Base-by-base conservation (phyloP, 805 yeast species). In the Yarrowia alimentaria region DNA sequence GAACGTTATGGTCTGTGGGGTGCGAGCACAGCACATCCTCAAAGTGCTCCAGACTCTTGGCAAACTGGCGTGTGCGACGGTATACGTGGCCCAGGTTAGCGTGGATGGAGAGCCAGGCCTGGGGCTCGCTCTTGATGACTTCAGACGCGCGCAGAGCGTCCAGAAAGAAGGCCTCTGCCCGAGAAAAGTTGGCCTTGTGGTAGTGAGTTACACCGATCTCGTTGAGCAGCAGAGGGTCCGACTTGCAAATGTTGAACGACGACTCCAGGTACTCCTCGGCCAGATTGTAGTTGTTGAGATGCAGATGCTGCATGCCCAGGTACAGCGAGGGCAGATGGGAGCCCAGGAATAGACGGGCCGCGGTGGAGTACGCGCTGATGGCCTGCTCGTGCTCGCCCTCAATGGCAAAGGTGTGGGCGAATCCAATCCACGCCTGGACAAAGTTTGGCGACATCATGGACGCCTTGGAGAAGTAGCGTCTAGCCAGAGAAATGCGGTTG, bases 361-460 rank as follows among this genome's bases (percentile, higher is more conserved):
- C 97, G 10, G 95, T 90, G 1, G 98, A 90, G 66, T 90, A 93
- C 0, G 98, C 98, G 52, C 96, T 84, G 17, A 93, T 84, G 1
- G 98, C 98, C 66, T 93, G 98, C 64, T 93, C 99, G 64, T 93
- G 97, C 66, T 93, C 99, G n/a, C 96, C 95, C 64, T 93, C 99
- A 3, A 86, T 83, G 0, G 96, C 96, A 76, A 90, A 93, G 0
- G 98, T 90, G 61, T 91, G 98, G 1, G 98, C 98, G 69, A 93
- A 93, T 2, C 97, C 99, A 25, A 93, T 81, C 99, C 99, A 93
- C 1, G 98, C 95, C 48, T 86, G 91, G 0, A 93, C 94, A 68
- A 86, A 89, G 57, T 82, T 85, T 3, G 99, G 94, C 60, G 88
- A 84, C 54, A 90, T 66, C 57, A 89, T 73, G 1, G 97, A 87